Conservation (phyloP, 768 basidiomycete species). For the Neoboletus subvelutipes region DNA sequence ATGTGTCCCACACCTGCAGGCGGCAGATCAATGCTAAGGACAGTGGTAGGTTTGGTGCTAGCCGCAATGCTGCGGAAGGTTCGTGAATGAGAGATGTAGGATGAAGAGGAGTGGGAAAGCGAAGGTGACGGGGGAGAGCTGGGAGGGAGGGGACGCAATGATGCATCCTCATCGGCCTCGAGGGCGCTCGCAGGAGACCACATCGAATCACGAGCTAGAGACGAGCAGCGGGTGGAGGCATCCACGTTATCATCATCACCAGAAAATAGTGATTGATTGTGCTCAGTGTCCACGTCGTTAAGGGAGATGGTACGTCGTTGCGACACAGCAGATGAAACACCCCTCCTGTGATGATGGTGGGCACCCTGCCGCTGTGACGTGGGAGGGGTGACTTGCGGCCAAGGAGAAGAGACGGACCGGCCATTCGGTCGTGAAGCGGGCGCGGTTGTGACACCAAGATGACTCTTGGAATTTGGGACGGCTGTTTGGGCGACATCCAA, state of each 20-base stretch:
- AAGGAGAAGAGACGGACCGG: slow-evolving; percentile 32
- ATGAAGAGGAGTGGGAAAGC: slow-evolving; percentile 79
- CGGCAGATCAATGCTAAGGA: slow-evolving; percentile 84
- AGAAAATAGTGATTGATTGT: slow-evolving; percentile 35
- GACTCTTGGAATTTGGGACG: slow-evolving; percentile 15
- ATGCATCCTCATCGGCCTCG: slow-evolving; percentile 95
- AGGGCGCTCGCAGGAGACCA: slow-evolving; percentile 76
- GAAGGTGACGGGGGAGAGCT: slow-evolving; percentile 86
- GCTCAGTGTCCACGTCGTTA: slow-evolving; percentile 54
- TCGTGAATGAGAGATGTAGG: slow-evolving; percentile 76
- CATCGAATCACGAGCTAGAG: slow-evolving; percentile 66
- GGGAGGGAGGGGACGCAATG: slow-evolving; percentile 85
- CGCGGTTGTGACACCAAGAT: slow-evolving; percentile 8
- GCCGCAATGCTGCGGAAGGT: slow-evolving; percentile 83
- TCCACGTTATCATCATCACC: slow-evolving; percentile 44
- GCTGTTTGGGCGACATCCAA: slow-evolving; percentile 14
- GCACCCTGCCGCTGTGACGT: slow-evolving; percentile 29
- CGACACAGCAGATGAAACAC: slow-evolving; percentile 22
- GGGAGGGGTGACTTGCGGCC: slow-evolving; percentile 18
- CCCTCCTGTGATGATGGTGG: slow-evolving; percentile 17
- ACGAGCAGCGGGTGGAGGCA: slow-evolving; percentile 52
- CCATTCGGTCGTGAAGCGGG: slow-evolving; percentile 24
- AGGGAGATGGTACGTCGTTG: slow-evolving; percentile 65
- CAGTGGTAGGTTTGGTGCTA: slow-evolving; percentile 92
- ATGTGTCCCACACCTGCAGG: slow-evolving; percentile 88